phyloP scores from a whole-genome alignment of 176 grass and related monocot genomes.

The Triticum turgidum region DNA sequence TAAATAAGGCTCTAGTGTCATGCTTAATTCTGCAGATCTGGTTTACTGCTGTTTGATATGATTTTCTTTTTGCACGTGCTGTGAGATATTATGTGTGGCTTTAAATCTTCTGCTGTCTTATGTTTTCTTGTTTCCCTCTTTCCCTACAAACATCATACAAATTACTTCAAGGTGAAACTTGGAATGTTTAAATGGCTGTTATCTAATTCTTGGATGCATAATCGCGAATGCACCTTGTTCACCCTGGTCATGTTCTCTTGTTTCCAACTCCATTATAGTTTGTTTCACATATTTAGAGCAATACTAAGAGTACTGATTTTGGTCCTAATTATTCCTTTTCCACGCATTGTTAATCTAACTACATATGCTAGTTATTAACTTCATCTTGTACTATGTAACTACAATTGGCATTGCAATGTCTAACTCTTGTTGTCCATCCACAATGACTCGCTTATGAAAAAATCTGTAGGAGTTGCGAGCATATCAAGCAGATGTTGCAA shows the following conservation, averaged over 20 bases:
- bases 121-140: conserved; percentile 14
- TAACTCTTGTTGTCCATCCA: background rate
- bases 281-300: conserved; percentile 1
- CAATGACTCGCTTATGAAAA: conserved; percentile 27
- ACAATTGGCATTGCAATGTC: background rate
- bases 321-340: background rate
- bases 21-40: background rate
- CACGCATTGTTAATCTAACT: background rate
- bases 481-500: conserved; percentile 99
- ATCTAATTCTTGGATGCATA: conserved; percentile 5
- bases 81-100: conserved; percentile 18
- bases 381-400: conserved; percentile 8
- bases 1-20: background rate
- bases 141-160: background rate
- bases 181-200: background rate
- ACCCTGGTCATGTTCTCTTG: background rate
- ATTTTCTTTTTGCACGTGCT: conserved; percentile 3
- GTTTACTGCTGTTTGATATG: conserved; percentile 23
- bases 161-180: background rate
- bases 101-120: conserved; percentile 7
- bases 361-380: background rate
- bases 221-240: background rate
- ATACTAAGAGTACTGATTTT: background rate
- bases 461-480: conserved; percentile 80
- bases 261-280: background rate